Evolutionary conservation across 441 rosid species (phyloP).

Genomic region (Corymbia calophylla): DNA sequence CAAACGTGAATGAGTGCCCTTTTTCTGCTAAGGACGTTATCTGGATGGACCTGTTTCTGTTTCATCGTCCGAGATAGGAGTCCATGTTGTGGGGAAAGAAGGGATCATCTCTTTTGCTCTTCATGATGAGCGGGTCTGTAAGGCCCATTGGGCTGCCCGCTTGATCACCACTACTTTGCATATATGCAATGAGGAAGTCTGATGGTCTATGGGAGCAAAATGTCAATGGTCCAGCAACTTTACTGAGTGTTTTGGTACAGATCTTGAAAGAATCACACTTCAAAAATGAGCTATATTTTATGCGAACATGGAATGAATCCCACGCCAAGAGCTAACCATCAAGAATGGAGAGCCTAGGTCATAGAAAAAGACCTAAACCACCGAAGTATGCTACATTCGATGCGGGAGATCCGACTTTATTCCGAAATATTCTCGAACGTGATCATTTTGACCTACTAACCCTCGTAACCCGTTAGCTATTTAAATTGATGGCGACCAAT

Average conservation of each 20-base stretch:
- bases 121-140: neutral
- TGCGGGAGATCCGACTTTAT: neutral
- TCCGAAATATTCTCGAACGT: neutral
- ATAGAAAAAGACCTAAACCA: neutral
- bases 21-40: neutral
- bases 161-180: neutral
- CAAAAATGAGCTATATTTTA: neutral
- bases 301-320: neutral
- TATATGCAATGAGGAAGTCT: neutral
- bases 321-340: neutral
- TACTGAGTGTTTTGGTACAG: neutral
- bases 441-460: neutral
- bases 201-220: neutral
- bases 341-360: neutral
- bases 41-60: neutral
- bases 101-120: neutral
- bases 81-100: neutral
- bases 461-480: neutral
- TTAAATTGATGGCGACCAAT: neutral
- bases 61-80: neutral
- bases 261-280: neutral
- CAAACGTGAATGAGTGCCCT: neutral
- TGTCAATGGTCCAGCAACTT: neutral
- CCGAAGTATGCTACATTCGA: neutral
- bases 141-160: neutral